These are phyloP conservation scores for Neurospora sp. DNA, from an alignment of 495 filamentous ascomycete species.

Conservation along the genomic window DNA sequence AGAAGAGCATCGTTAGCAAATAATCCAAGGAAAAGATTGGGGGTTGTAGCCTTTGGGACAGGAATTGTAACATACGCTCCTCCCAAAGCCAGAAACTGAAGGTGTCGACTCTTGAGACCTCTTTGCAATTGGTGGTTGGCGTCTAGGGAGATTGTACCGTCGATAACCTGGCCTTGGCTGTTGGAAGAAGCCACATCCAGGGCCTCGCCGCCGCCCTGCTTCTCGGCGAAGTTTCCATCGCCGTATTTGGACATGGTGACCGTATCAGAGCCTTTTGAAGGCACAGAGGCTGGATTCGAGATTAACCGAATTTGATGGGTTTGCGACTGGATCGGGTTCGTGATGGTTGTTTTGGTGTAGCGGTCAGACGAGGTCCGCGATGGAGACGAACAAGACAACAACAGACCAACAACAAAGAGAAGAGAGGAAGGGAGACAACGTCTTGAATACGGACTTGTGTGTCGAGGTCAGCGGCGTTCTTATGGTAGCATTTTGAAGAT, in stretches of 20 bases:
- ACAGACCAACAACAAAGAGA: not conserved
- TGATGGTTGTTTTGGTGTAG: not conserved
- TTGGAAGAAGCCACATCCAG: not conserved
- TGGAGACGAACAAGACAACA: not conserved
- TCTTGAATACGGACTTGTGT: not conserved
- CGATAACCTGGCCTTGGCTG: constrained; percentile 4
- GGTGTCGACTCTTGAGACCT: constrained; percentile 55
- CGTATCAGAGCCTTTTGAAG: not conserved
- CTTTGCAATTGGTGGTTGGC: constrained; percentile 36
- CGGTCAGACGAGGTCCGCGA: not conserved
- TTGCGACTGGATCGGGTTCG: not conserved
- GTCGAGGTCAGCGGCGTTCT: not conserved
- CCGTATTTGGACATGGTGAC: not conserved
- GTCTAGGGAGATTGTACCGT: constrained; percentile 17
- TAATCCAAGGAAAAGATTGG: no score
- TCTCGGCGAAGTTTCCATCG: not conserved
- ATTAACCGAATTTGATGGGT: not conserved
- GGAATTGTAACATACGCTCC: constrained; percentile 31
- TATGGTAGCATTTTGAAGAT: not conserved
- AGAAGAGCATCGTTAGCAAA: not conserved
- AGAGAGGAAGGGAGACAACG: not conserved
- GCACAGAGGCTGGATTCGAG: not conserved
- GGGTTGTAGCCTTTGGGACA: not conserved
- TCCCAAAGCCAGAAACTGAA: constrained; percentile 66
- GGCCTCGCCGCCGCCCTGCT: not conserved